Percentiles rank a stretch among this genome's conserved stretches.
Evolutionary conservation across 2,329 filamentous ascomycete species (phyloP).

Genomic region (Stagonosporopsis tanaceti): DNA sequence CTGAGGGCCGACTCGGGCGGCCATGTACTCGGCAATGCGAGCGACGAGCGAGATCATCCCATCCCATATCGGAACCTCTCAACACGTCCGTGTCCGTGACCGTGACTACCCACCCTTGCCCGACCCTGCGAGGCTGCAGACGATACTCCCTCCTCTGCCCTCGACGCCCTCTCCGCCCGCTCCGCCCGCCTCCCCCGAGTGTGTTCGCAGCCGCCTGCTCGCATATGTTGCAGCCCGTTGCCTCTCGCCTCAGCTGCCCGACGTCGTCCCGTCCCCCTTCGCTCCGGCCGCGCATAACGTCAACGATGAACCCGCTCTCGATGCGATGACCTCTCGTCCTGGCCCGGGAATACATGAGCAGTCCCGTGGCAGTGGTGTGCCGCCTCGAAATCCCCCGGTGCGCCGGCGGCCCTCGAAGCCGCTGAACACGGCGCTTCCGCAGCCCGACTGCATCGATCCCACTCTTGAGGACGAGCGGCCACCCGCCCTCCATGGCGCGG

Average conservation of each 20-base stretch:
- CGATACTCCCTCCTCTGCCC: constrained; percentile 8
- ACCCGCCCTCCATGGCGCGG: constrained; percentile 31
- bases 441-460: constrained; percentile 47
- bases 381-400: constrained; percentile 34
- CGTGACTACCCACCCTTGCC: constrained; percentile 15
- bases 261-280: constrained; percentile 26
- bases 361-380: constrained; percentile 45
- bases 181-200: not conserved
- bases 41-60: constrained; percentile 8
- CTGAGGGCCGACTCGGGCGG: constrained; percentile 8
- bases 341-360: constrained; percentile 51
- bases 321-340: constrained; percentile 56
- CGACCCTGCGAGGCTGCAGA: constrained; percentile 21
- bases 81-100: constrained; percentile 19
- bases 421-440: constrained; percentile 33
- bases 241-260: constrained; percentile 16
- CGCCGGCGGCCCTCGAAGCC: constrained; percentile 42
- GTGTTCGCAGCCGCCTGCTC: constrained; percentile 4
- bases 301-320: constrained; percentile 51
- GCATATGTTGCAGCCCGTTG: constrained; percentile 12
- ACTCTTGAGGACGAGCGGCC: constrained; percentile 43
- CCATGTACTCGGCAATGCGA: constrained; percentile 10
- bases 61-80: constrained; percentile 12
- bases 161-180: not conserved
- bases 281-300: constrained; percentile 36